Evolutionary conservation across 345 rosid genomes (phyloP).

Genomic region (Gossypium thurberi): DNA sequence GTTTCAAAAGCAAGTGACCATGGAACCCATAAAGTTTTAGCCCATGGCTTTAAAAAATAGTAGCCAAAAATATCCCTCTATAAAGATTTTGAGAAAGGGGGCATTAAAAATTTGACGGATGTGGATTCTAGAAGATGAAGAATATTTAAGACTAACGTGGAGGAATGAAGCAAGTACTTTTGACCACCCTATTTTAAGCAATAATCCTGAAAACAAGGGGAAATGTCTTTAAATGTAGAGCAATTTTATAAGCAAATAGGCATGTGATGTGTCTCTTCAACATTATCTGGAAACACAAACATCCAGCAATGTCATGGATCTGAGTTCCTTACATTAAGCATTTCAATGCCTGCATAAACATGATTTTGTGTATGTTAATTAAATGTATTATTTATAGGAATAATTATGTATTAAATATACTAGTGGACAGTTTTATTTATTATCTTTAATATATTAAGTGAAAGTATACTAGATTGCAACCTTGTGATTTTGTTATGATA

Average conservation of each 20-base stretch:
- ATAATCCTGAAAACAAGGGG: background rate
- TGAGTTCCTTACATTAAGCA: background rate
- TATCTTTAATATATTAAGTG: background rate
- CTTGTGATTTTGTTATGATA: too few relatives aligned
- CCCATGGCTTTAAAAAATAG: background rate
- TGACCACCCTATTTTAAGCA: background rate
- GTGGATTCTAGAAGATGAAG: background rate
- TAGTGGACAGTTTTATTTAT: background rate
- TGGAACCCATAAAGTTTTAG: too few relatives aligned
- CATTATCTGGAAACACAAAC: constrained; percentile 1
- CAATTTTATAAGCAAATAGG: background rate
- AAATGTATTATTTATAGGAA: too few relatives aligned
- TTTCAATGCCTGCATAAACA: background rate
- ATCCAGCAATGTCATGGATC: constrained; percentile 5
- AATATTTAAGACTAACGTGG: background rate
- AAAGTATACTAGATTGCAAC: background rate
- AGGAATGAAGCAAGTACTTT: background rate
- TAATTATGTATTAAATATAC: too few relatives aligned
- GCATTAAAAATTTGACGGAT: background rate
- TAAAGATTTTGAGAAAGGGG: background rate
- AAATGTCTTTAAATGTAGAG: background rate
- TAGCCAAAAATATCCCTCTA: background rate
- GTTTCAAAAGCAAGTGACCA: too few relatives aligned
- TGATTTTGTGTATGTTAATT: too few relatives aligned
- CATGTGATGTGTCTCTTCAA: constrained; percentile 11